These are phyloP conservation scores for Helotiales sp. DNA, from an alignment of 2,329 filamentous ascomycete species.

Conservation along the genomic window DNA sequence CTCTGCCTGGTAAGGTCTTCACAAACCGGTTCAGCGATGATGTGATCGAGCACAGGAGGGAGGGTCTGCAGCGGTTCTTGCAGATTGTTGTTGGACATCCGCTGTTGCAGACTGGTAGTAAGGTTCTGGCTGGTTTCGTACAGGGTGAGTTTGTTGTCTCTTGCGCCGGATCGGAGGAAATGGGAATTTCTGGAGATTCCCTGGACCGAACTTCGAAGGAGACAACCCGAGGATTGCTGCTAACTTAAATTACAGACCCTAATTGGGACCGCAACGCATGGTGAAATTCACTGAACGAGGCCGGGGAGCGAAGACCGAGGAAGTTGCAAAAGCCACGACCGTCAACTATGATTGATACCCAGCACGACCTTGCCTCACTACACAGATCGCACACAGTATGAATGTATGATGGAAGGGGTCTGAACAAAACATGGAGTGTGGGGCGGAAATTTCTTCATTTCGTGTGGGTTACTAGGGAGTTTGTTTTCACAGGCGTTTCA, in stretches of 20 bases:
- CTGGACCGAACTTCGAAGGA: background rate
- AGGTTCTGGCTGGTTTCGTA: conserved; percentile 94
- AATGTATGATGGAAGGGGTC: conserved; percentile 23
- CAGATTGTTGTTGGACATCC: conserved; percentile 98
- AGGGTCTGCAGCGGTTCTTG: conserved; percentile 91
- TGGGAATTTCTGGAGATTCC: background rate
- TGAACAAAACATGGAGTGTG: conserved; percentile 6
- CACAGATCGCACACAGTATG: conserved; percentile 36
- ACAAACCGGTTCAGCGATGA: conserved; percentile 98
- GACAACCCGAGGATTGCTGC: conserved; percentile 19
- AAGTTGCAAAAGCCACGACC: conserved; percentile 52
- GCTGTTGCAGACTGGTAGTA: conserved; percentile 94
- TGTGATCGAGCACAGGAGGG: conserved; percentile 92
- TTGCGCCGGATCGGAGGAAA: background rate
- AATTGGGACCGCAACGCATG: conserved; percentile 93
- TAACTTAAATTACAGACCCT: conserved; percentile 59
- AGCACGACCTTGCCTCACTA: conserved; percentile 34
- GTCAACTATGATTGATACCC: conserved; percentile 33
- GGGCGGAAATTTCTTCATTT: conserved; percentile 23
- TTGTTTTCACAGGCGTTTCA: conserved; percentile 20
- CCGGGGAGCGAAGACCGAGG: conserved; percentile 43
- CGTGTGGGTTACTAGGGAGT: conserved; percentile 20
- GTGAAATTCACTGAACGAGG: conserved; percentile 54
- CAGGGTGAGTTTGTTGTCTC: conserved; percentile 69
- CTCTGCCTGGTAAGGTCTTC: conserved; percentile 95